Evolutionary conservation across 805 yeast species (phyloP), one percentile per base, ranked within the genome.

Genomic region (Lipomyces anomalus): DNA sequence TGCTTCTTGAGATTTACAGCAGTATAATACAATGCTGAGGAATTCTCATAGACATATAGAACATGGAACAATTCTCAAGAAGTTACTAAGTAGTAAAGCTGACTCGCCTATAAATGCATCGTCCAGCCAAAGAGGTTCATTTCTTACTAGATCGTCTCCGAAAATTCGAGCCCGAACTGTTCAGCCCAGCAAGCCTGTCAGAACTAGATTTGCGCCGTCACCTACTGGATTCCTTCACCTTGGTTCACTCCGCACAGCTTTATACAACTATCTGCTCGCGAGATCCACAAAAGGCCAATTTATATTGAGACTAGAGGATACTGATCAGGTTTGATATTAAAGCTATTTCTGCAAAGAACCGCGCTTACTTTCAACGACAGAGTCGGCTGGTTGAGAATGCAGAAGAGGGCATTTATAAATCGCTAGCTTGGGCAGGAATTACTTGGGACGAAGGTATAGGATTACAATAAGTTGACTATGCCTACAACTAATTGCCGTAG

Each of bases 201-300:
- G 96, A 53, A 85, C 97, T 1, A 68, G 99, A 53, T 92, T 92
- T 65, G 99, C 99, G 0, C 98, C 99, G 0, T 88, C 97, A 1
- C 99, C 99, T 1, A 92, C 99, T 0, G 99, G 99, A 0, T 77
- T 77, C 50, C 70, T 92, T n/a, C 99, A 92, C 62, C 62, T 92
- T 48, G 99, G 99, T 0, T 89, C 97, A 0, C 61, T 92, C 38
- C 69, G 99, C 62, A 92, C 99, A 0, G 97, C 97, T 0, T 65
- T 92, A 17, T 92, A 87, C 66, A 92, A 92, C 63, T 92, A 80
- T 58, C 64, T 92, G 16, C 66, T 85, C 13, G 97, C 98, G 0
- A 78, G 71, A 56, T 71, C 75, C 43, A 86, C 95, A 0, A 76
- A 77, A 0, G 98, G 98, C 0, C 75, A 77, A 56, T 92, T 92